phyloP scores from a whole-genome alignment of 768 basidiomycete species.

The Leccinum incarnatum region DNA sequence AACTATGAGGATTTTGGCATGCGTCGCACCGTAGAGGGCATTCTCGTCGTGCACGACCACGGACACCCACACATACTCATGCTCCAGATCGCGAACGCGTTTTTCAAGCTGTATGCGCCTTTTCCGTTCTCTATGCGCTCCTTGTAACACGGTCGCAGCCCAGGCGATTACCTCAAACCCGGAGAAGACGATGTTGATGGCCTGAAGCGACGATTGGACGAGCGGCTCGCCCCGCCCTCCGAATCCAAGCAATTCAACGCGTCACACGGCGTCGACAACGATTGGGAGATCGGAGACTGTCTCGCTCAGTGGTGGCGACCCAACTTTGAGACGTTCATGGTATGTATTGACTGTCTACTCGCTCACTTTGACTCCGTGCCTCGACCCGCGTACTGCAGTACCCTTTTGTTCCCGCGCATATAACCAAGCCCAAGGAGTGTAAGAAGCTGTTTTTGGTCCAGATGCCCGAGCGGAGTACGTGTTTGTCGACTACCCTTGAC shows the following conservation, averaged over 20 bases:
- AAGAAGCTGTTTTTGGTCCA: constrained; percentile 95
- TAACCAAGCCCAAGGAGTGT: constrained; percentile 97
- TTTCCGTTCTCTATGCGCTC: neutral
- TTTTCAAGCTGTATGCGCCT: constrained; percentile 90
- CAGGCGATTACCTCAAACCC: constrained; percentile 98
- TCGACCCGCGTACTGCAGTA: constrained; percentile 50
- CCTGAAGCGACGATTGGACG: constrained; percentile 83
- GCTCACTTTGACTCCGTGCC: neutral
- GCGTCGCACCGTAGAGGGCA: constrained; percentile 88
- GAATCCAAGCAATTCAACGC: constrained; percentile 75
- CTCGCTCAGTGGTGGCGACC: constrained; percentile 99
- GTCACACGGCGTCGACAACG: constrained; percentile 74
- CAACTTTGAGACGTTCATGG: constrained; percentile 99
- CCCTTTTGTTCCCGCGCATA: constrained; percentile 92
- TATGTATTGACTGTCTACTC: constrained; percentile 38
- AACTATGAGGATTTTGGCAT: constrained; percentile 98
- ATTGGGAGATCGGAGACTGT: constrained; percentile 96
- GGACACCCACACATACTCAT: constrained; percentile 97
- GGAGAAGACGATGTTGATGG: constrained; percentile 93
- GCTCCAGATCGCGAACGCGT: constrained; percentile 97
- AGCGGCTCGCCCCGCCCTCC: constrained; percentile 78
- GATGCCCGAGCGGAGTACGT: constrained; percentile 91
- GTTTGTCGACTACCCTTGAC: neutral
- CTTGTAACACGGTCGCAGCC: constrained; percentile 43
- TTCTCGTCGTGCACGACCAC: constrained; percentile 85